phyloP scores from a whole-genome alignment of 352 stramenopile genomes.

The Pythium diclinum region DNA sequence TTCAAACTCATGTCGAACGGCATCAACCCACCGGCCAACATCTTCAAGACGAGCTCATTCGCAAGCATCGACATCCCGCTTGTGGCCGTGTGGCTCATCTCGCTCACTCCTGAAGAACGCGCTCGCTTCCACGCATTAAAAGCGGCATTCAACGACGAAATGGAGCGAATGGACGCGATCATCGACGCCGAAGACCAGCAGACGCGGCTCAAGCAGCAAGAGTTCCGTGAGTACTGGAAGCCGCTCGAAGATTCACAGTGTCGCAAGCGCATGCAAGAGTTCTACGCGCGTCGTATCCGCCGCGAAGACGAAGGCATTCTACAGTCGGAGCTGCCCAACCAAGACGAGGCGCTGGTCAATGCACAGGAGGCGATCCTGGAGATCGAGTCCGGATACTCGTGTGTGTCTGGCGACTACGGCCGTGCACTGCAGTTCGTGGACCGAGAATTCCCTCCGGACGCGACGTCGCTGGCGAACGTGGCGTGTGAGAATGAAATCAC shows the following conservation, averaged over 20 bases:
- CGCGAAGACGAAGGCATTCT: slow-evolving; percentile 65
- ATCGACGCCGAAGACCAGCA: slow-evolving; percentile 71
- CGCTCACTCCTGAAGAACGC: slow-evolving; percentile 77
- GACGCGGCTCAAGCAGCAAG: slow-evolving; percentile 40
- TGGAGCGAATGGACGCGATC: slow-evolving; percentile 78
- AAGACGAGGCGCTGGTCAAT: slow-evolving; percentile 80
- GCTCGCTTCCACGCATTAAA: slow-evolving; percentile 88
- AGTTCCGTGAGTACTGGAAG: slow-evolving; percentile 54
- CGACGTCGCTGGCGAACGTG: slow-evolving; percentile 70
- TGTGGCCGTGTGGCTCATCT: slow-evolving; percentile 88
- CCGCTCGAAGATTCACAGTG: slow-evolving; percentile 67
- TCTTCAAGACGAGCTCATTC: slow-evolving; percentile 88
- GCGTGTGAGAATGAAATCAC: slow-evolving; percentile 45
- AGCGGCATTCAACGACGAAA: slow-evolving; percentile 82
- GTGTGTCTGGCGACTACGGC: slow-evolving; percentile 69
- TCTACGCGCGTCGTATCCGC: slow-evolving; percentile 63
- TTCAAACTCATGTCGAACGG: slow-evolving; percentile 93
- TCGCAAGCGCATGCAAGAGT: slow-evolving; percentile 70
- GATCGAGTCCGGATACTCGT: slow-evolving; percentile 84
- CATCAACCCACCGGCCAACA: slow-evolving; percentile 87
- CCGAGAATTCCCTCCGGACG: slow-evolving; percentile 83
- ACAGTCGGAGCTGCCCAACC: slow-evolving; percentile 33
- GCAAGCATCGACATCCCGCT: slow-evolving; percentile 89
- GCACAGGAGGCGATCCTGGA: slow-evolving; percentile 79
- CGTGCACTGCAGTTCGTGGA: slow-evolving; percentile 87